phyloP scores from a whole-genome alignment of 148 eudicot genomes.

The Rhododendron williamsianum region DNA sequence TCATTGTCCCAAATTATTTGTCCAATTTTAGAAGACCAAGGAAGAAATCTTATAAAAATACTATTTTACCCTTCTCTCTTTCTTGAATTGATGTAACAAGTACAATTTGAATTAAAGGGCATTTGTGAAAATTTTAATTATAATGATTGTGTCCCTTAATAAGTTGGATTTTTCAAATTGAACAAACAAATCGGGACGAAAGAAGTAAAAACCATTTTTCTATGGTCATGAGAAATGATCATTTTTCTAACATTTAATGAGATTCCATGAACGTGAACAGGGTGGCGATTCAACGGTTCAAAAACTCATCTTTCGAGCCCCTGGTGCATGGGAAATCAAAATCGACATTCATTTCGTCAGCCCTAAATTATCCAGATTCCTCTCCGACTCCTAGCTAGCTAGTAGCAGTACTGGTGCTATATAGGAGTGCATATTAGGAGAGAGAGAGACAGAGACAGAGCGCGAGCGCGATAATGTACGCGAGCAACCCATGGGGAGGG shows the following conservation, averaged over 20 bases:
- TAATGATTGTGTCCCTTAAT: too few relatives aligned
- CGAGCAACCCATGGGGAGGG: slow-evolving; percentile 53
- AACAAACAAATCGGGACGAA: too few relatives aligned
- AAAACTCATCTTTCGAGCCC: background rate
- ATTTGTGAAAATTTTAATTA: too few relatives aligned
- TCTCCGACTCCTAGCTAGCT: background rate
- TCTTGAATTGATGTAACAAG: too few relatives aligned
- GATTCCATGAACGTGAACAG: background rate
- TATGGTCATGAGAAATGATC: background rate
- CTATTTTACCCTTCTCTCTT: too few relatives aligned
- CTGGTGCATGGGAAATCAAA: background rate
- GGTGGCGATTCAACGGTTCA: background rate
- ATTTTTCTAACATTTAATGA: background rate
- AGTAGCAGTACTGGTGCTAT: background rate
- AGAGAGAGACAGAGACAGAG: background rate
- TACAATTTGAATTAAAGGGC: too few relatives aligned
- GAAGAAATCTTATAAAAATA: too few relatives aligned
- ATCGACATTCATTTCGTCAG: background rate
- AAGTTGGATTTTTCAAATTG: too few relatives aligned
- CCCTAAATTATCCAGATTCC: background rate
- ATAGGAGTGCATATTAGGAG: background rate
- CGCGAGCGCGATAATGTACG: slow-evolving; percentile 3
- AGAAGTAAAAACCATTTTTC: too few relatives aligned
- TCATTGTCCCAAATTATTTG: too few relatives aligned
- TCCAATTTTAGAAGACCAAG: too few relatives aligned